Conservation (phyloP, 805 yeast species). For the Scheffersomyces stipitis region DNA sequence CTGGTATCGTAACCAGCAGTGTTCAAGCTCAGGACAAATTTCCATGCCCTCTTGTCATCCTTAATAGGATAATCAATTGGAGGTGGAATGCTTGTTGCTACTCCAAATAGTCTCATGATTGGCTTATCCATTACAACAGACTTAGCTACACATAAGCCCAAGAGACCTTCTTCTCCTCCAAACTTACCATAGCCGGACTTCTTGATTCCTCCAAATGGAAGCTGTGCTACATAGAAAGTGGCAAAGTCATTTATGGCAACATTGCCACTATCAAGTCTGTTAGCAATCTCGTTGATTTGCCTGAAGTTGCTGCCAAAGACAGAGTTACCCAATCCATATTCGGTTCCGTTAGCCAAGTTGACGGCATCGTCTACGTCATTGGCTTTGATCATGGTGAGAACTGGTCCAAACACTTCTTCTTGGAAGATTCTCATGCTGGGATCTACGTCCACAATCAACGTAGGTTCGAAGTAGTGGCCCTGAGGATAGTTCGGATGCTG, state of each 20-base stretch:
- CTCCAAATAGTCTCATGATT: constrained; percentile 52
- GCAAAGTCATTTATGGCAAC: constrained; percentile 98
- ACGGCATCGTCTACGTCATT: constrained; percentile 64
- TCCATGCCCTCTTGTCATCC: constrained; percentile 83
- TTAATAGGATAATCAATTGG: constrained; percentile 90
- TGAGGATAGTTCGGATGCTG: constrained; percentile 91
- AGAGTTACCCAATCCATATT: constrained; percentile 89
- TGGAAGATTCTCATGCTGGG: constrained; percentile 74
- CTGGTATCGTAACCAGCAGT: constrained; percentile 80
- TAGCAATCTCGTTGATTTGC: constrained; percentile 62
- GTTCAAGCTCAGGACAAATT: constrained; percentile 77
- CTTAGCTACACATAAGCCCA: constrained; percentile 85
- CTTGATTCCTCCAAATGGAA: constrained; percentile 94
- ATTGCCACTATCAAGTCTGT: constrained; percentile 74
- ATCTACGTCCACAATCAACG: constrained; percentile 80
- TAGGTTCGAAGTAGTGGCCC: constrained; percentile 92
- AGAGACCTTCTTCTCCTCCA: constrained; percentile 96
- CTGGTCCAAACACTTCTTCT: constrained; percentile 94
- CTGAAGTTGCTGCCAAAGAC: constrained; percentile 70
- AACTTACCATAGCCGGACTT: constrained; percentile 97
- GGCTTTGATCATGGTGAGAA: constrained; percentile 78
- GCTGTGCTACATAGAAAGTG: constrained; percentile 89
- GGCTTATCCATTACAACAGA: constrained; percentile 83
- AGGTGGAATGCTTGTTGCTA: constrained; percentile 81
- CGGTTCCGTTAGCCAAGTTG: constrained; percentile 75